A percentile compares a stretch with the other conserved stretches of the same genome.
phyloP scores from a whole-genome alignment of 345 rosid genomes.

The Cochlearia excelsa region DNA sequence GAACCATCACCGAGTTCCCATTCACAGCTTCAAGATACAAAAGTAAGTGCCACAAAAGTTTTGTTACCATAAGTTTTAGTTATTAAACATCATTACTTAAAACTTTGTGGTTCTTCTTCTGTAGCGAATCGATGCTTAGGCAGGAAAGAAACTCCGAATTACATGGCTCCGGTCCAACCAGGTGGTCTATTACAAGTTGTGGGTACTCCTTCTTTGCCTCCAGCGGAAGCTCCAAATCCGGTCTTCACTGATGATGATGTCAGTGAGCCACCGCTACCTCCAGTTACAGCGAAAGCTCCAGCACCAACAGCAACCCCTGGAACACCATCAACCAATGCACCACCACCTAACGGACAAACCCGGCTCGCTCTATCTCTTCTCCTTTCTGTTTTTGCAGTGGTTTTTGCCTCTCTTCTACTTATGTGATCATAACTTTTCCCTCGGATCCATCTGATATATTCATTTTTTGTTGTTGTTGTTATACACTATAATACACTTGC shows the following conservation, averaged over 20 bases:
- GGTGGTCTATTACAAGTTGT: conserved; percentile 44
- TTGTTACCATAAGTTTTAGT: no score
- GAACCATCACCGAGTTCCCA: conserved; percentile 83
- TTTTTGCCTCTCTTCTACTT: conserved; percentile 40
- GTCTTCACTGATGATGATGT: conserved; percentile 56
- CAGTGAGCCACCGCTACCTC: conserved; percentile 60
- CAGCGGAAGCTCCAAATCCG: conserved; percentile 66
- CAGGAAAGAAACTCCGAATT: conserved; percentile 25
- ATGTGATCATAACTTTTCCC: conserved; percentile 25
- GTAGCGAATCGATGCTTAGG: conserved; percentile 61
- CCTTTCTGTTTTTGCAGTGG: conserved; percentile 39
- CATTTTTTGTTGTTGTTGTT: conserved; percentile 31
- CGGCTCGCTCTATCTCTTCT: conserved; percentile 39
- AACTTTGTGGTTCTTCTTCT: conserved; percentile 22
- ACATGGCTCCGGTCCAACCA: conserved; percentile 59
- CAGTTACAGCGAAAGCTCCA: conserved; percentile 10
- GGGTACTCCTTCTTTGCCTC: conserved; percentile 36
- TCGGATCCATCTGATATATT: conserved; percentile 19
- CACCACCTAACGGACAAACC: conserved; percentile 48
- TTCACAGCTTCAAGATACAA: conserved; percentile 64
- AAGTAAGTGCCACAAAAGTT: conserved; percentile 51
- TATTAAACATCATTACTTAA: no score
- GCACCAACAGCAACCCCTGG: conserved; percentile 48
- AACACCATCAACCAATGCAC: conserved; percentile 36
- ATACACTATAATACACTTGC: conserved; percentile 22